Percentiles rank a stretch among this genome's conserved stretches.
Evolutionary conservation across 495 filamentous ascomycete genomes (phyloP).

Genomic region (Parathielavia hyrcaniae): DNA sequence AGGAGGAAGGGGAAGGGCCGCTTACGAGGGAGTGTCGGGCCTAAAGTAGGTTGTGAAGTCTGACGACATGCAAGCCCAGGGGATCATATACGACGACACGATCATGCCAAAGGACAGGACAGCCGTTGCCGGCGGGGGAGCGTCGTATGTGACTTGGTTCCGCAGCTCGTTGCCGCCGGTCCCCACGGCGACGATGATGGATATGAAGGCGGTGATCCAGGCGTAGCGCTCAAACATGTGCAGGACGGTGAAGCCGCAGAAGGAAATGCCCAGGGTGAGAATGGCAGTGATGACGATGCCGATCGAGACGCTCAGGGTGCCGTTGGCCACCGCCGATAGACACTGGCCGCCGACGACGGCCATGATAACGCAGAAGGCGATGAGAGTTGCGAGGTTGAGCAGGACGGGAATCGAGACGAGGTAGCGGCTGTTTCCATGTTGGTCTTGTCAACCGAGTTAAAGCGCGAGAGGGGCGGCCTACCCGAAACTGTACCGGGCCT

Average conservation of each 20-base stretch:
- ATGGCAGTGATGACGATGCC: slow-evolving; percentile 51
- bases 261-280: slow-evolving; percentile 50
- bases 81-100: slow-evolving; percentile 44
- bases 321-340: slow-evolving; percentile 47
- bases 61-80: slow-evolving; percentile 41
- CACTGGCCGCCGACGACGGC: slow-evolving; percentile 45
- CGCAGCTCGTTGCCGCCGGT: slow-evolving; percentile 31
- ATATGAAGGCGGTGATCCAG: slow-evolving; percentile 51
- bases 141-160: slow-evolving; percentile 21
- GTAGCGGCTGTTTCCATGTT: slow-evolving; percentile 29
- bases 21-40: slow-evolving; percentile 42
- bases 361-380: slow-evolving; percentile 46
- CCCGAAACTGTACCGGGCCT: slow-evolving; percentile 51
- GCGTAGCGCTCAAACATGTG: slow-evolving; percentile 57
- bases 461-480: slow-evolving; percentile 15
- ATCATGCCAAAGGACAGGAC: slow-evolving; percentile 41
- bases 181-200: slow-evolving; percentile 36
- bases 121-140: slow-evolving; percentile 22
- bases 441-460: neutral
- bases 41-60: slow-evolving; percentile 47
- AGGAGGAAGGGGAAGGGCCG: neutral
- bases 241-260: slow-evolving; percentile 53
- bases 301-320: slow-evolving; percentile 40
- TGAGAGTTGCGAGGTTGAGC: slow-evolving; percentile 46
- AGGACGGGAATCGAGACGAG: slow-evolving; percentile 43